Evolutionary conservation across 2,329 filamentous ascomycete genomes (phyloP), one percentile per base, ranked within the genome.

Genomic region (Fusarium anthophilum): DNA sequence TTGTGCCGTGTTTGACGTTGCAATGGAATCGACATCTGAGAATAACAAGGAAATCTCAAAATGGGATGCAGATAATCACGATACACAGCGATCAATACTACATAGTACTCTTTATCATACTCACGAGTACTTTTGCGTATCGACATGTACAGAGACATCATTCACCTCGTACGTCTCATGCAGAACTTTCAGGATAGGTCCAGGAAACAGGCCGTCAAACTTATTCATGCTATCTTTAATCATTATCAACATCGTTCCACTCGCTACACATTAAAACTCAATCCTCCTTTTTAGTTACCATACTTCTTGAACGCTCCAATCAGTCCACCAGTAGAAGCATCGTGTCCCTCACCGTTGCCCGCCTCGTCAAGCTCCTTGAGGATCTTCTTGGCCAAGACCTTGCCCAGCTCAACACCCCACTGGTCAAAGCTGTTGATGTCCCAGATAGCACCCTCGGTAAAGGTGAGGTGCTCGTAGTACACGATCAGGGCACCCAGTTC

Each of bases 361-460:
- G 89, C 84, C 81, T 92, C 89, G 76, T 98, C 95, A 67, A 99
- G 89, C 88, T 99, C 96, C 80, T 85, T 84, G 78, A 94, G 92
- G 74, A 95, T 95, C 87, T 94, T 95, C 91, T 96, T 98, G 71
- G 96, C 96, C 76, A 99, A 87, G 45, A 93, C 91, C 92, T 99
- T 99, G 83, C 96, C 96, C 72, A 99, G 88, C 89, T 99, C 96
- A 50, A 99, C 96, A 86, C 96, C 96, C 96, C 96, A 99, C 88
- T 99, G 96, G 86, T 99, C 96, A 82, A 98, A 99, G 81, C 92
- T 95, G 91, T 99, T 99, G 88, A 99, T 98, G 87, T 98, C 97
- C 96, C 96, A 99, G 82, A 99, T 89, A 59, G 95, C 96, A 79
- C 96, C 96, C 87, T 99, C 96, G 43, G 94, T 97, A 84, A 99